phyloP scores from a whole-genome alignment of 2,329 filamentous ascomycete genomes.

The Monosporascus sp. region DNA sequence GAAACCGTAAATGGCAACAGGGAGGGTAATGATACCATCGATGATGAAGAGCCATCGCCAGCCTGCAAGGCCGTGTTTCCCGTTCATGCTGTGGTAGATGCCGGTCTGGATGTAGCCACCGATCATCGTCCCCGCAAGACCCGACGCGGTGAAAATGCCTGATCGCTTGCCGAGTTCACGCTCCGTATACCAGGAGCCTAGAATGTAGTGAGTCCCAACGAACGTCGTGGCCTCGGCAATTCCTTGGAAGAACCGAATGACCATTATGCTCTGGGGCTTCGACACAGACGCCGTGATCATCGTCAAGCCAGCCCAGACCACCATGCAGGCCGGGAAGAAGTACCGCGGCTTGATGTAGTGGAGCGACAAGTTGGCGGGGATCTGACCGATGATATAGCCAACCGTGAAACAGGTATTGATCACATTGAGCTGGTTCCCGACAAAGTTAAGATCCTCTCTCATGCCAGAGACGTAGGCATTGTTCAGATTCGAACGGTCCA shows the following conservation, averaged over 20 bases:
- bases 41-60: constrained; percentile 51
- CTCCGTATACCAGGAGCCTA: constrained; percentile 57
- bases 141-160: constrained; percentile 56
- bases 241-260: constrained; percentile 52
- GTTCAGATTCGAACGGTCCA: constrained; percentile 46
- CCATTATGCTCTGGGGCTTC: constrained; percentile 51
- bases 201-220: constrained; percentile 52
- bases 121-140: constrained; percentile 56
- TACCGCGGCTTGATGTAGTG: constrained; percentile 59
- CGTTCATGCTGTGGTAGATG: constrained; percentile 39
- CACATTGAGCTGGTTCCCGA: constrained; percentile 44
- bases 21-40: constrained; percentile 51
- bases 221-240: constrained; percentile 53
- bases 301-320: constrained; percentile 59
- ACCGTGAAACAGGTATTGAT: constrained; percentile 48
- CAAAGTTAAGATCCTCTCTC: constrained; percentile 44
- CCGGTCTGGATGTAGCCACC: constrained; percentile 58
- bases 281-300: constrained; percentile 53
- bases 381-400: constrained; percentile 48
- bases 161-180: constrained; percentile 57
- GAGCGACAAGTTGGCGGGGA: constrained; percentile 56
- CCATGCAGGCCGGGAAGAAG: constrained; percentile 60
- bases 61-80: constrained; percentile 42
- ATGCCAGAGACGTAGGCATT: constrained; percentile 52
- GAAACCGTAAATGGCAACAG: constrained; percentile 50